Conservation (phyloP, 2,329 filamentous ascomycete species). For the Beauveria sp. region DNA sequence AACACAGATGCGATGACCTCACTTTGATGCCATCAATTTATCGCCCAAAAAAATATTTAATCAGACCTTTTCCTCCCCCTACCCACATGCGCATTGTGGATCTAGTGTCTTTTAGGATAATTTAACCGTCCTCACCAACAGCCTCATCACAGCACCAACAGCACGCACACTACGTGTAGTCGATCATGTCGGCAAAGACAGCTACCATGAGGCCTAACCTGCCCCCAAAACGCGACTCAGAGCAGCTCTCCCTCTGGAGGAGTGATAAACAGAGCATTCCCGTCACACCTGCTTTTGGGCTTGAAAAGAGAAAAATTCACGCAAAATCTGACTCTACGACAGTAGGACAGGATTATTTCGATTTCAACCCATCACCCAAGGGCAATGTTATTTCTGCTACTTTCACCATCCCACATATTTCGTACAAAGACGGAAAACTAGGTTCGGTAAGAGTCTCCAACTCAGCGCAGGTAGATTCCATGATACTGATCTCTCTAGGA, state of each 20-base stretch:
- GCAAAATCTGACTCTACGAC: neutral
- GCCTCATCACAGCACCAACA: neutral
- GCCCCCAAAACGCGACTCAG: neutral
- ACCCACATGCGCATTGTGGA: too few species aligned
- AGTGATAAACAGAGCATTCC: neutral
- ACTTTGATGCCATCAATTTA: conserved; percentile 6
- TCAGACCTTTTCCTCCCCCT: too few species aligned
- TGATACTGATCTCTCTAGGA: neutral
- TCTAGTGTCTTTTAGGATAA: neutral
- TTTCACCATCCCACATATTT: conserved; percentile 53
- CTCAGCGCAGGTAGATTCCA: neutral
- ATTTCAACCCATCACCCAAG: conserved; percentile 27
- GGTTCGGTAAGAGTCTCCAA: conserved; percentile 48
- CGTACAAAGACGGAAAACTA: conserved; percentile 48
- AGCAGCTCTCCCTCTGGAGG: neutral
- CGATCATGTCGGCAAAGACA: neutral
- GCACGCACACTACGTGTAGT: neutral
- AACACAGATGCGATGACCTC: conserved; percentile 5
- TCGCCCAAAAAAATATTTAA: neutral
- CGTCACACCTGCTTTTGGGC: conserved; percentile 5
- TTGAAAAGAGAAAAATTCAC: neutral
- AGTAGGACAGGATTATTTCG: neutral
- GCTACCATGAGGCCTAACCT: neutral
- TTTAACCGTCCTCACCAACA: neutral
- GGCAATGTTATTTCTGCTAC: conserved; percentile 60